phyloP scores from a whole-genome alignment of 2,329 filamentous ascomycete genomes.

The Paraconiothyrium brasiliense region DNA sequence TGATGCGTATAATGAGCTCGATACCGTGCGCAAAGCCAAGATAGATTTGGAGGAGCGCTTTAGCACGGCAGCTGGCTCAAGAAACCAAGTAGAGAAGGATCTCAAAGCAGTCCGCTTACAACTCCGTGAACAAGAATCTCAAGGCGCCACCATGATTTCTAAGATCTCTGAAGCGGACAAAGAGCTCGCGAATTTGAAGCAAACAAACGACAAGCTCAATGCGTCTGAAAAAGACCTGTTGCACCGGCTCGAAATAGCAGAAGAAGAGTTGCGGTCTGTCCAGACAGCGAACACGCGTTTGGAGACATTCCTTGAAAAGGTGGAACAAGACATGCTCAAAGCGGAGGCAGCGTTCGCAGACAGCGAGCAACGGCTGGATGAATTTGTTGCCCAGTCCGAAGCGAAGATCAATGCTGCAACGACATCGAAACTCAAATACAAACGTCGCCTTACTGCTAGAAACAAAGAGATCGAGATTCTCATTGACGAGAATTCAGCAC shows the following conservation, averaged over 20 bases:
- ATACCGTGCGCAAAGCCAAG: conserved; percentile 14
- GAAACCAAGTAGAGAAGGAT: conserved; percentile 21
- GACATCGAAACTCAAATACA: conserved; percentile 43
- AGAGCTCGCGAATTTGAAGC: conserved; percentile 37
- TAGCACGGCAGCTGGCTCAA: conserved; percentile 3
- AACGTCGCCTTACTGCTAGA: conserved; percentile 37
- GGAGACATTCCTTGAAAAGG: conserved; percentile 43
- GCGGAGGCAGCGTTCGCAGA: conserved; percentile 43
- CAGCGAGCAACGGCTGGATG: conserved; percentile 39
- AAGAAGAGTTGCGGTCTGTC: conserved; percentile 42
- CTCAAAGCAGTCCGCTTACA: conserved; percentile 24
- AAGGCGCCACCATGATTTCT: conserved; percentile 25
- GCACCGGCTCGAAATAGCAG: conserved; percentile 39
- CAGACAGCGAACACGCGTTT: conserved; percentile 42
- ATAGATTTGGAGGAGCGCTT: conserved; percentile 15
- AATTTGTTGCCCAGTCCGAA: conserved; percentile 40
- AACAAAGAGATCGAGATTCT: conserved; percentile 42
- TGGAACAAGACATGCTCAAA: conserved; percentile 40
- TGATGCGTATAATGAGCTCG: conserved; percentile 15
- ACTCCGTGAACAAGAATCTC: conserved; percentile 28
- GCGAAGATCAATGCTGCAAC: conserved; percentile 39
- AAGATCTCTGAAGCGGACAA: conserved; percentile 35
- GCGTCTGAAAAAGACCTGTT: conserved; percentile 41
- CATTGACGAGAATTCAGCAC: conserved; percentile 37
- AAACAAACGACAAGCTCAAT: conserved; percentile 37